Percentiles rank a stretch among this genome's conserved stretches.
These are phyloP conservation scores for Aspergillus bombycis DNA, from an alignment of 2,329 filamentous ascomycete genomes.

Conservation along the genomic window DNA sequence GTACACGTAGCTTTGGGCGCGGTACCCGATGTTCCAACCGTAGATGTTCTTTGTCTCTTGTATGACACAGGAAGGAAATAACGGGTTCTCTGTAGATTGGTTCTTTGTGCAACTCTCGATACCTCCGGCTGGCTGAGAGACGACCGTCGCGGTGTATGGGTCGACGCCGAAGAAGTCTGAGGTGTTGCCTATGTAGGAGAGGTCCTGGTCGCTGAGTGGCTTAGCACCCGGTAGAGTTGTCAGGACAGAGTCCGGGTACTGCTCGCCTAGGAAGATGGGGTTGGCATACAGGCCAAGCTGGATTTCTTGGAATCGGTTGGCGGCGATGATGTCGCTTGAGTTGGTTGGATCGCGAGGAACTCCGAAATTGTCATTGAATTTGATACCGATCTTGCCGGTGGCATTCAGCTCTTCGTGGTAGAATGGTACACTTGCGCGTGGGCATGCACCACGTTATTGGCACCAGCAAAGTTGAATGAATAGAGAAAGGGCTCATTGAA, in stretches of 20 bases:
- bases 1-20: constrained; percentile 59
- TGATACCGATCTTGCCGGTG: constrained; percentile 46
- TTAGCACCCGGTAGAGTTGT: constrained; percentile 50
- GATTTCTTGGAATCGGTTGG: constrained; percentile 85
- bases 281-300: constrained; percentile 47
- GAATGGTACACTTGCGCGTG: constrained; percentile 40
- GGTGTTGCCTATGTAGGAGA: constrained; percentile 54
- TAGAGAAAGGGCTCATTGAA: constrained; percentile 47
- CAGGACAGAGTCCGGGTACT: constrained; percentile 49
- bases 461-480: constrained; percentile 49
- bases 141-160: constrained; percentile 60
- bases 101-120: constrained; percentile 55
- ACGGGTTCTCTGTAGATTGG: constrained; percentile 34
- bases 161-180: constrained; percentile 62
- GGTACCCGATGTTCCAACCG: constrained; percentile 64
- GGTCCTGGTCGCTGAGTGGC: constrained; percentile 52
- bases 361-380: constrained; percentile 56
- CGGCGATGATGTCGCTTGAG: constrained; percentile 75
- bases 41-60: constrained; percentile 51
- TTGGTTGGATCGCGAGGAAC: constrained; percentile 45
- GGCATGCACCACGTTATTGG: constrained; percentile 55
- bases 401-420: constrained; percentile 47
- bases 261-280: constrained; percentile 49
- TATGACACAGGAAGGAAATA: constrained; percentile 58
- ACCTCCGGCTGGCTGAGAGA: constrained; percentile 51